Base-by-base conservation (phyloP, 2,329 filamentous ascomycete species). In the Botrytis cinerea region DNA sequence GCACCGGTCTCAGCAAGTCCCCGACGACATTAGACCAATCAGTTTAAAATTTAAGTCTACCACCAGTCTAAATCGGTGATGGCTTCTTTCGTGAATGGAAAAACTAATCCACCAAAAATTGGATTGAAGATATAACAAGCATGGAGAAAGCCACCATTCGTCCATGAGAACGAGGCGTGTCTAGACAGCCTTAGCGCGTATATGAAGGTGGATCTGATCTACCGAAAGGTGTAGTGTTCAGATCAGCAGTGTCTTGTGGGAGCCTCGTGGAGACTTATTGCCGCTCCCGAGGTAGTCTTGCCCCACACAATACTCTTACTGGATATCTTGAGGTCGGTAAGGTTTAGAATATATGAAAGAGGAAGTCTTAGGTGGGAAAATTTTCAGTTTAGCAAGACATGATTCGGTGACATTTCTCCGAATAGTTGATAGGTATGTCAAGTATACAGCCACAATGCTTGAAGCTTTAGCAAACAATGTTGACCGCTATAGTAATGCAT, bases 101-200 rank as follows among this genome's bases (percentile, higher is more conserved):
- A 12, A 38, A 8, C 20, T 12, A 51, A n/a, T 28, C 45, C 63
- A n/a, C 45, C 25, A 12, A 20, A 51, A 2, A 38, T 38, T 2
- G 8, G 35, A 51, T 51, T 7, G 46, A 16, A 67, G 45, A n/a
- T 38, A n/a, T n/a, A 25, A 43, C 32, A 48, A 35, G 20, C 32
- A 10, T 51, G 8, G n/a, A 38, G 45, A 16, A n/a, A 35, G 46
- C 12, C 7, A 38, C 48, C 32, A 38, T 67, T 51, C 32, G 32
- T 38, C 45, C 5, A n/a, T 22, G 35, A 28, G 45, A 51, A 51
- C 12, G 63, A 67, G 45, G 38, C 14, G 12, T 38, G 20, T 67
- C 45, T n/a, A 67, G 28, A 67, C 63, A 38, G 32, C 63, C 28
- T 67, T 67, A 46, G 63, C 63, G 22, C 25, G 22, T 12, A 67